Evolutionary conservation across 257 asterid genomes (phyloP).

Genomic region (Solanum ahanhuiri): DNA sequence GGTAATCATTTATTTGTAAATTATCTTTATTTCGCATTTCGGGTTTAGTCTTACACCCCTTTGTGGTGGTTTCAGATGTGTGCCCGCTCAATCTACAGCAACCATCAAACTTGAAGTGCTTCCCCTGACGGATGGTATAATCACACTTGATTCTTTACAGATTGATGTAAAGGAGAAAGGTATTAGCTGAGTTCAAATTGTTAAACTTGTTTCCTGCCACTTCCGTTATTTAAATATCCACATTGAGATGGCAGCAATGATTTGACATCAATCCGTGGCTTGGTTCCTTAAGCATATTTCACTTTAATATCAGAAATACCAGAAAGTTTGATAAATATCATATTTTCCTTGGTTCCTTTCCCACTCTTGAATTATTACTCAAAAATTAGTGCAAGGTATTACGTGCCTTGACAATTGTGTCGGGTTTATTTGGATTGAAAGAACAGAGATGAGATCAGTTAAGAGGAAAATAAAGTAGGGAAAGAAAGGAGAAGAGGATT

Average conservation of each 20-base stretch:
- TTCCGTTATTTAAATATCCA: not conserved
- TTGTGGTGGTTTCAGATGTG: conserved; percentile 36
- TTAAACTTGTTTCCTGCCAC: not conserved
- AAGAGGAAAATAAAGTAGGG: not conserved
- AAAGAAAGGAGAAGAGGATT: not conserved
- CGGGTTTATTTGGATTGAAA: not conserved
- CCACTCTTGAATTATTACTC: not conserved
- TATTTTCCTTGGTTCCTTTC: not conserved
- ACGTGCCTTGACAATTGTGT: not conserved
- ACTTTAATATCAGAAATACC: not conserved
- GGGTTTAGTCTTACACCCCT: not conserved
- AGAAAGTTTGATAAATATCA: not conserved
- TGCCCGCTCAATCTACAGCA: conserved; percentile 86
- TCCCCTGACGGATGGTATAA: conserved; percentile 93
- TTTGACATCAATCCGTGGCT: not conserved
- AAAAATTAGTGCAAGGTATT: not conserved
- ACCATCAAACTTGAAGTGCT: conserved; percentile 96
- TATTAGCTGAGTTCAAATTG: conserved; percentile 2
- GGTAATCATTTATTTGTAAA: conserved; percentile 33
- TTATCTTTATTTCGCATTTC: not conserved
- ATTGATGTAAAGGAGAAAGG: conserved; percentile 89
- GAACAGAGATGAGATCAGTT: not conserved
- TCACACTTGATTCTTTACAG: conserved; percentile 90
- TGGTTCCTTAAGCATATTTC: not conserved
- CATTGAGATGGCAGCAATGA: not conserved